Base-by-base conservation (phyloP, 345 rosid species). In the Corymbia maculata region DNA sequence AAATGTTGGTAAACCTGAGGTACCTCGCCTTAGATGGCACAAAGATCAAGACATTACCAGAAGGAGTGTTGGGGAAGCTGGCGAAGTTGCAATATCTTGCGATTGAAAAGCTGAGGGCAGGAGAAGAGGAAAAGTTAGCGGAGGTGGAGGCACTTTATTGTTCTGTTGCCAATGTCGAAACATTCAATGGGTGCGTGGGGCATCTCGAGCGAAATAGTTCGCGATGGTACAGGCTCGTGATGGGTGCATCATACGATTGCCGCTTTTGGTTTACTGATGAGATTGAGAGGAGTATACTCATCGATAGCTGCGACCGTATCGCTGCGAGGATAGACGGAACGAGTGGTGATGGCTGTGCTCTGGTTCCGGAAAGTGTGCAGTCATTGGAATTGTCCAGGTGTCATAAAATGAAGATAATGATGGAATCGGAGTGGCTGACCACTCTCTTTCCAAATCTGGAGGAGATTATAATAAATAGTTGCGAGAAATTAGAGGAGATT, bases 401-500 rank as follows among this genome's bases (percentile, higher is more conserved):
- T 59, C 66, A 19, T 8, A 30, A 61, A 17, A 16, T 90, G 49
- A 88, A 88, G 88, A 88, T 79, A n/a, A 17, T 89, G 61, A 45
- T 90, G 26, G 21, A 13, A 32, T 52, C 19, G 84, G 86, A 45
- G 44, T 13, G 88, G 86, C 70, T 86, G 70, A 75, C 42, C 3
- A 7, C 86, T 85, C 28, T 8, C 88, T 90, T 89, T 64, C 88
- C 85, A 22, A 91, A 91, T 84, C 53, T 92, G 64, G 84, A 88
- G 88, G 84, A 24, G n/a, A 86, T 92, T 52, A 1, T 0, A 3
- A 87, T 86, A 6, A 0, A 0, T 5, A 0, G 8, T 17, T 92
- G 93, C 79, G 2, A 30, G 9, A 1, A 66, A 49, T 9, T 92
- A 59, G 91, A 90, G 84, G 92, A 88, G 85, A 90, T 92, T 86